Conservation (phyloP, 108 stramenopile species). For the Aurantiochytrium sp. region DNA sequence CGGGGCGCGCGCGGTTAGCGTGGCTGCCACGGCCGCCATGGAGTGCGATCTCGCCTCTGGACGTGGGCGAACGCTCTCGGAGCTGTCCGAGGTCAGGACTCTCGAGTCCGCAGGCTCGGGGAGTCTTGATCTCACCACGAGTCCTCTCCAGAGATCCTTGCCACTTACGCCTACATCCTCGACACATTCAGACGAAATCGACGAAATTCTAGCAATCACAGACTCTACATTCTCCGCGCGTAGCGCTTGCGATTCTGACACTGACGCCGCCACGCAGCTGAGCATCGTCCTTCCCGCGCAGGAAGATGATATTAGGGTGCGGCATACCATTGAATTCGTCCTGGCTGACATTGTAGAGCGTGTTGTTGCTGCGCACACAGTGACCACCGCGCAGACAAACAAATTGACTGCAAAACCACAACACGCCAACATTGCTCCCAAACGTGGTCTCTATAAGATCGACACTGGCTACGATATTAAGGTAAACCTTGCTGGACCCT, state of each 20-base stretch:
- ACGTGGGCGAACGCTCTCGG: no score
- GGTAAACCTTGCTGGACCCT: background rate
- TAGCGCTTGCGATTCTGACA: background rate
- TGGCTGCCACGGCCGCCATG: no score
- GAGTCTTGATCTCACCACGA: no score
- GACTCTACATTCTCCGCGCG: background rate
- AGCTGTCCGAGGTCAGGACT: no score
- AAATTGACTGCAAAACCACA: background rate
- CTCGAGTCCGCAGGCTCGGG: no score
- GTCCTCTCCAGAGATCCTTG: no score
- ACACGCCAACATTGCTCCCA: background rate
- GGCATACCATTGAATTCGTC: background rate
- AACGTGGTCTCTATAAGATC: background rate
- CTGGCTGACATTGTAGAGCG: background rate
- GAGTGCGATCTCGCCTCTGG: no score
- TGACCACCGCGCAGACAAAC: no score
- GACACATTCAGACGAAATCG: no score
- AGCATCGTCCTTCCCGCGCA: background rate
- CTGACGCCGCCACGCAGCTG: background rate
- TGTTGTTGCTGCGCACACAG: background rate
- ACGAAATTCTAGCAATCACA: no score
- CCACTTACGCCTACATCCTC: no score
- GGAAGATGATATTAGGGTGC: background rate
- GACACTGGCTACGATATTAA: background rate
- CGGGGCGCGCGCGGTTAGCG: no score